Evolutionary conservation across 2,329 filamentous ascomycete species (phyloP).

Genomic region (Basipetospora chlamydospora): DNA sequence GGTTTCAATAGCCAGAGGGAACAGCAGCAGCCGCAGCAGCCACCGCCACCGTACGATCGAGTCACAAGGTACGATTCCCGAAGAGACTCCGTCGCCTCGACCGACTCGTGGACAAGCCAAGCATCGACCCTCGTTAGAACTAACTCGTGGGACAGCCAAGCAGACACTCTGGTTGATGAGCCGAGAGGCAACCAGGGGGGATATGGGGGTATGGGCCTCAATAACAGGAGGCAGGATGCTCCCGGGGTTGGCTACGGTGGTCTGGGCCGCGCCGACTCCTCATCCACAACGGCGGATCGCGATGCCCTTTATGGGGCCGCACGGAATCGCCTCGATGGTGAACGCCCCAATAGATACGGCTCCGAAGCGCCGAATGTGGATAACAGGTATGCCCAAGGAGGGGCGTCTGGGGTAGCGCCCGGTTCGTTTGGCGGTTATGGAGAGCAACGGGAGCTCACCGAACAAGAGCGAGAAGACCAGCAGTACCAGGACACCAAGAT

Average conservation of each 20-base stretch:
- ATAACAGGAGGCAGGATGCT: too few relatives aligned
- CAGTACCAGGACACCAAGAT: conserved; percentile 49
- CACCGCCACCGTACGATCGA: too few relatives aligned
- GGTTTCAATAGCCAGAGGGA: too few relatives aligned
- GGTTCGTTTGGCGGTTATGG: conserved; percentile 40
- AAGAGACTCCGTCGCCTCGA: too few relatives aligned
- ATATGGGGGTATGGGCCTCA: not conserved
- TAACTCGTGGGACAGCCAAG: too few relatives aligned
- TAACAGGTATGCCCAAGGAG: conserved; percentile 1
- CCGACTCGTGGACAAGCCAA: too few relatives aligned
- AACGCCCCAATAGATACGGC: conserved; percentile 10
- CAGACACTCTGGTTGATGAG: too few relatives aligned
- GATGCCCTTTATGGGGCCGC: conserved; percentile 50
- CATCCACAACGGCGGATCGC: conserved; percentile 29
- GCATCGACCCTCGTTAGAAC: too few relatives aligned
- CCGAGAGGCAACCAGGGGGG: not conserved
- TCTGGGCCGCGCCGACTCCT: not conserved
- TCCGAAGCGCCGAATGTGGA: not conserved
- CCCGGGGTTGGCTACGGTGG: not conserved
- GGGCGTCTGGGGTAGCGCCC: not conserved
- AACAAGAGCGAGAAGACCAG: conserved; percentile 60
- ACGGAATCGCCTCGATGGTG: conserved; percentile 31
- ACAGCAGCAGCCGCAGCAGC: too few relatives aligned
- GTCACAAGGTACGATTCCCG: too few relatives aligned
- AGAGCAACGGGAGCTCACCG: conserved; percentile 64